Percentiles rank a stretch among this genome's conserved stretches.
phyloP scores from a whole-genome alignment of 108 stramenopile genomes.

The Pelagomonas calceolata region DNA sequence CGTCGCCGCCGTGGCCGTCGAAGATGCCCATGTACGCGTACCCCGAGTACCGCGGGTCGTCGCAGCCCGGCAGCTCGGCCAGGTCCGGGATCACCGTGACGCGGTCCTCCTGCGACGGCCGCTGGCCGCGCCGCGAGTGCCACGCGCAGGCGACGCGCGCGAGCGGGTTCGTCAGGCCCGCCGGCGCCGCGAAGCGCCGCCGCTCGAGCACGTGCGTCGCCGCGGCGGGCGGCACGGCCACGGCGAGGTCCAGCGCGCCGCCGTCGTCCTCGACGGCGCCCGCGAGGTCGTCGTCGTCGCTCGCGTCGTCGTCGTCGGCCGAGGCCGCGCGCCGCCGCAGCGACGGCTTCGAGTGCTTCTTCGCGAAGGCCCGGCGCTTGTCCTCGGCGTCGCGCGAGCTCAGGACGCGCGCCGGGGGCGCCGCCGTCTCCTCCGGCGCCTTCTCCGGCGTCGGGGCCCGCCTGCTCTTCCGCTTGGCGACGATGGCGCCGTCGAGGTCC shows the following conservation, averaged over 20 bases:
- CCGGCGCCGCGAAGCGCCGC: background rate
- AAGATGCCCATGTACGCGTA: conserved; percentile 28
- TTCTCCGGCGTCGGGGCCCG: no score
- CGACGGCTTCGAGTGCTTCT: background rate
- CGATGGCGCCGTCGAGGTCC: background rate
- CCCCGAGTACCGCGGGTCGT: conserved; percentile 6
- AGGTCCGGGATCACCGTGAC: conserved; percentile 14
- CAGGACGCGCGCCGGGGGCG: no score
- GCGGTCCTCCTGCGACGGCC: conserved; percentile 33
- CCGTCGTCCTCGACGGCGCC: conserved; percentile 7
- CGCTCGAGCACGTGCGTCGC: background rate
- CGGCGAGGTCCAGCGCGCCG: no score
- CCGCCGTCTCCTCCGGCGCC: no score
- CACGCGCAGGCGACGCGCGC: conserved; percentile 1
- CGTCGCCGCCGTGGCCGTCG: conserved; percentile 36
- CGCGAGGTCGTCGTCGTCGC: conserved; percentile 9
- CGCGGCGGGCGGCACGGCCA: no score
- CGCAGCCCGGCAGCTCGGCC: conserved; percentile 1
- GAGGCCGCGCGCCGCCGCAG: background rate
- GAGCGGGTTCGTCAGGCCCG: conserved; percentile 3
- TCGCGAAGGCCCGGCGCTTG: background rate
- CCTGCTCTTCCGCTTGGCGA: no score
- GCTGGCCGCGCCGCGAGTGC: conserved; percentile 25
- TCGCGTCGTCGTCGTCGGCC: conserved; percentile 2
- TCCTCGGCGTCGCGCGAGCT: background rate